Evolutionary conservation across 1,284 basidiomycete genomes (phyloP).

Genomic region (Polyporus tsugae): DNA sequence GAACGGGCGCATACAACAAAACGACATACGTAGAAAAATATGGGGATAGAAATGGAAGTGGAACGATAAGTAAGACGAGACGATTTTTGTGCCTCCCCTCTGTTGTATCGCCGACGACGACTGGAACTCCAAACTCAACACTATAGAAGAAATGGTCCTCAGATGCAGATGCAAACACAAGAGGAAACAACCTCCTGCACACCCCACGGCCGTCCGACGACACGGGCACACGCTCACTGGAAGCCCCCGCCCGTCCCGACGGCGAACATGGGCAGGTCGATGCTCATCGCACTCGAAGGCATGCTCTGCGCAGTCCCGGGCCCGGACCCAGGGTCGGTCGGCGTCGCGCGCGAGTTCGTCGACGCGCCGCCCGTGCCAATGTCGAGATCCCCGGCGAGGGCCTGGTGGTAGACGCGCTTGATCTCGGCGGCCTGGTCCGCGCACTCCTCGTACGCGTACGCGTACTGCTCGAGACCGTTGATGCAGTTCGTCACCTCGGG

Average conservation of each 20-base stretch:
- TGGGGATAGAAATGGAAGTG: background rate
- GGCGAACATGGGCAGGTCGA: constrained; percentile 31
- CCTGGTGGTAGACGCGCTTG: constrained; percentile 58
- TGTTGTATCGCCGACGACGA: background rate
- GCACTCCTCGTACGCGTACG: constrained; percentile 85
- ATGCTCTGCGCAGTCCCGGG: background rate
- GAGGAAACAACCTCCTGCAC: background rate
- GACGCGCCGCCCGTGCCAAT: constrained; percentile 60
- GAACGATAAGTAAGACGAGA: background rate
- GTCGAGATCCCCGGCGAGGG: constrained; percentile 56
- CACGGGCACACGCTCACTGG: background rate
- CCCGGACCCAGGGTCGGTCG: constrained; percentile 1
- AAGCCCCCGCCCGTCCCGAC: background rate
- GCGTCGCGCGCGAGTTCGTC: constrained; percentile 36
- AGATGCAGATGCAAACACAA: background rate
- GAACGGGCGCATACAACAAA: background rate
- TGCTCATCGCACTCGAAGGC: constrained; percentile 31
- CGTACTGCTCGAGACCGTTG: constrained; percentile 87
- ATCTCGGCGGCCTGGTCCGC: constrained; percentile 81
- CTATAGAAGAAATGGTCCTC: background rate
- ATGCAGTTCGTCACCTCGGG: constrained; percentile 86
- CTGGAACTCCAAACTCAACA: background rate
- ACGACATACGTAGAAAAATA: background rate
- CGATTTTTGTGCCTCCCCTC: background rate
- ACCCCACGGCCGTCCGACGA: background rate